Evolutionary conservation across 2,329 filamentous ascomycete genomes (phyloP).

Genomic region (Alternaria sp.): DNA sequence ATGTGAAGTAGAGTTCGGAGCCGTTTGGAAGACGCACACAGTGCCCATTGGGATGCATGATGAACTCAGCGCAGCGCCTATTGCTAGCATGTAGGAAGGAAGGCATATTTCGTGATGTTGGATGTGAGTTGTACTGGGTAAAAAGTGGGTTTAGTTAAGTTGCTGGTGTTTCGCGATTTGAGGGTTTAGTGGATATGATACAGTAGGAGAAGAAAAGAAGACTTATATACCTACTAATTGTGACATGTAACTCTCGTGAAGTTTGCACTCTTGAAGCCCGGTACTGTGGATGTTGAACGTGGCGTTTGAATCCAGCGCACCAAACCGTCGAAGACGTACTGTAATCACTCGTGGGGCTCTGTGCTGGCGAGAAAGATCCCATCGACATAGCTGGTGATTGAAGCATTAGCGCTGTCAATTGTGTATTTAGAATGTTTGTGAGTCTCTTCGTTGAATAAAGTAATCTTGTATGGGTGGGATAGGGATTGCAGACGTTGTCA

Average conservation of each 20-base stretch:
- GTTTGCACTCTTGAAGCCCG: neutral
- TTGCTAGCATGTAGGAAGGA: neutral
- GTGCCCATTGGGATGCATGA: neutral
- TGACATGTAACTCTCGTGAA: neutral
- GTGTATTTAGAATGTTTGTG: rapidly evolving
- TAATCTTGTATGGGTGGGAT: neutral
- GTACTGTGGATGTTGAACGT: neutral
- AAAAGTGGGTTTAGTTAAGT: neutral
- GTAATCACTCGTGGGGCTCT: neutral
- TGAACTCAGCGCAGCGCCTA: neutral
- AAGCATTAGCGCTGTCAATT: rapidly evolving
- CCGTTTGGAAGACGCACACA: neutral
- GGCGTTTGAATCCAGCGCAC: neutral
- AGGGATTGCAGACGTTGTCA: neutral
- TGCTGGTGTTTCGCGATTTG: neutral
- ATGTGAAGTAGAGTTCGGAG: neutral
- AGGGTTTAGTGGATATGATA: neutral
- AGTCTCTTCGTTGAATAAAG: neutral
- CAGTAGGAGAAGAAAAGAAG: too few relatives aligned
- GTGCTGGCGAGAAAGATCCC: neutral
- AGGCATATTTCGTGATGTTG: neutral
- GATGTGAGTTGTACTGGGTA: neutral
- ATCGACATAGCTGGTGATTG: neutral
- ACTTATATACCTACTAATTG: neutral
- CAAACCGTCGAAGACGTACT: neutral